Percentiles rank a stretch among this genome's conserved stretches.
These are phyloP conservation scores for Cryptococcus sp. DNA, from an alignment of 1,284 basidiomycete genomes.

Conservation along the genomic window DNA sequence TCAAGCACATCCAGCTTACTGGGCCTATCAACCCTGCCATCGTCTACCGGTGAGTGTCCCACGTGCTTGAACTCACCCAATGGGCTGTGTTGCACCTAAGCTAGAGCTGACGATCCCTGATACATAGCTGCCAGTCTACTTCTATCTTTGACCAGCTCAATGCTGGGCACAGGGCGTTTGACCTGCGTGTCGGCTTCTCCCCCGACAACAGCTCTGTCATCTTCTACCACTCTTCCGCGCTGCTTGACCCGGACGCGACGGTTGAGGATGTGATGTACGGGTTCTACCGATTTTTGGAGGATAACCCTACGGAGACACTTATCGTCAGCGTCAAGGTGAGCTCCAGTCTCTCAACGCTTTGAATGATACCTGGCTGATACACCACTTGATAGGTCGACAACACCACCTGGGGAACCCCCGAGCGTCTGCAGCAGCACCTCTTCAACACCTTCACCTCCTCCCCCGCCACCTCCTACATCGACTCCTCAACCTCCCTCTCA, in stretches of 20 bases:
- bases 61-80: not conserved
- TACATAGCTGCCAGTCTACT: conserved; percentile 3
- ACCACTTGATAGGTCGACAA: conserved; percentile 9
- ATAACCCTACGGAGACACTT: conserved; percentile 12
- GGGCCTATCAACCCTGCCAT: conserved; percentile 10
- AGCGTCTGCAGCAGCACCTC: conserved; percentile 3
- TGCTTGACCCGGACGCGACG: conserved; percentile 10
- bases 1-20: conserved; percentile 8
- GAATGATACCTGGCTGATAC: not conserved
- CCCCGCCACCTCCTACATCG: conserved; percentile 6
- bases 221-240: conserved; percentile 15
- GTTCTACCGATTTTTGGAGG: conserved; percentile 12
- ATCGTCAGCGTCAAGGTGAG: conserved; percentile 15
- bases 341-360: no score
- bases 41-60: conserved; percentile 3
- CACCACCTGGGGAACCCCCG: conserved; percentile 5
- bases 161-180: conserved; percentile 11
- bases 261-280: conserved; percentile 13
- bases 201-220: conserved; percentile 11
- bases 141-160: conserved; percentile 11
- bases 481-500: conserved; percentile 6
- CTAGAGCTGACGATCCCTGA: not conserved
- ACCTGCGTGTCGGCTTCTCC: conserved; percentile 10
- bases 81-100: no score
- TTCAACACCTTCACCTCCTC: conserved; percentile 8